A percentile compares a stretch with the other conserved stretches of the same genome.
phyloP scores from a whole-genome alignment of 1,284 basidiomycete species.

The Irpex lacteus region DNA sequence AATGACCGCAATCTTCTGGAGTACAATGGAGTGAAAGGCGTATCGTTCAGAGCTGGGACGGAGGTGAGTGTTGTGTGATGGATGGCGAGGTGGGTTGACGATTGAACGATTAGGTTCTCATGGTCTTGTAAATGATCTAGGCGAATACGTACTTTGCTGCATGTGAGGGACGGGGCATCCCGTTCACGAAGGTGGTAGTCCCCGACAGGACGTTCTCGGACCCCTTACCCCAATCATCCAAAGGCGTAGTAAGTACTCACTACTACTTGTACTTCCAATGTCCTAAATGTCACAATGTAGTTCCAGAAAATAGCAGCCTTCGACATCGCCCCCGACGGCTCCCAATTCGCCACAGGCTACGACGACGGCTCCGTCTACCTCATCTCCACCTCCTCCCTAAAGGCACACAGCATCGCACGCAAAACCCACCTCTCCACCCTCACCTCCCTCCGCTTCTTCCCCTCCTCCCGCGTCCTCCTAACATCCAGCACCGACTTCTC shows the following conservation, averaged over 20 bases:
- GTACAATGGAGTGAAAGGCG: constrained; percentile 37
- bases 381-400: constrained; percentile 28
- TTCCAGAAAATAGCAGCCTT: constrained; percentile 54
- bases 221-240: constrained; percentile 36
- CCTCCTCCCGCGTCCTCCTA: constrained; percentile 61
- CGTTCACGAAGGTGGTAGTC: constrained; percentile 40
- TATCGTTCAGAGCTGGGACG: constrained; percentile 31
- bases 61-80: constrained; percentile 26
- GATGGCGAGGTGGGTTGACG: background rate
- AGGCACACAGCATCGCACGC: constrained; percentile 25
- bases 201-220: constrained; percentile 47
- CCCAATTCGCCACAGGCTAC: constrained; percentile 58
- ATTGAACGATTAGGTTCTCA: constrained; percentile 24
- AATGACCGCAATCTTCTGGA: constrained; percentile 45
- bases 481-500: constrained; percentile 63
- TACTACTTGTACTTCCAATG: background rate
- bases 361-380: constrained; percentile 55
- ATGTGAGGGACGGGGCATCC: constrained; percentile 38
- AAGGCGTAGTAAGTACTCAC: constrained; percentile 31
- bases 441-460: constrained; percentile 58
- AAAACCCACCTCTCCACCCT: constrained; percentile 55
- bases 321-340: constrained; percentile 54
- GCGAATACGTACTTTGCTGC: constrained; percentile 14
- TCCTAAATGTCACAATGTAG: too few species aligned
- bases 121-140: constrained; percentile 21